Evolutionary conservation across 805 yeast species (phyloP), one percentile per base, ranked within the genome.

Genomic region (Candida sakaeoensis): DNA sequence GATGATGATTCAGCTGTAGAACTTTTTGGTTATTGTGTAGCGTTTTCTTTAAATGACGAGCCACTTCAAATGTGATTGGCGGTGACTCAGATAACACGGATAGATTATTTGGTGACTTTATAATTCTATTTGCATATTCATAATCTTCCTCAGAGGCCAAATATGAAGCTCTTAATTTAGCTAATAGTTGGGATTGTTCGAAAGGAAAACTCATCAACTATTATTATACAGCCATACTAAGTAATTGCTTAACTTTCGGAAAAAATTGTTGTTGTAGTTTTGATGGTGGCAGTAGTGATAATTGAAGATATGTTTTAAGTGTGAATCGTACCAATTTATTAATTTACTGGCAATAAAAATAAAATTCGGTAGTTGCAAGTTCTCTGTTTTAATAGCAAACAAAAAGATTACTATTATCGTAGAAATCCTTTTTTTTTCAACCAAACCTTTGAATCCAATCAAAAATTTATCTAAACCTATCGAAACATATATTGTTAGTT

Each of bases 121-220:
- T 45, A 4, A 57, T 49, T 10, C 55, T 44, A 12, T 41, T 46
- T 12, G 55, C 43, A 22, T 52, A 50, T 6, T 52, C 60, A 27
- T 52, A 58, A 17, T 50, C 47, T 27, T 57, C 60, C 14, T 48
- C 53, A 31, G 47, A 43, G 0, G 58, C 51, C 4, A 56, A 39
- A 40, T 55, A 60, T 2, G 63, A 48, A 14, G 56, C 50, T 27
- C 68, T 47, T 26, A 63, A 43, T 28, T 58, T 60, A 2, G 58
- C 53, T 30, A 68, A 43, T 36, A 66, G 39, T 14, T 56, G 58
- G 14, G 54, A 44, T 6, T 55, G 52, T 24, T 63, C 68, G 17
- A 58, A 52, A 4, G 71, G 68, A 36, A 66, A 59, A 19, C 72
- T 63, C 74, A 68, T 67, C 4, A 14, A 33, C 17, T 14, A 36